Conservation (phyloP, 768 basidiomycete species). For the Boletus vinaceobasis region DNA sequence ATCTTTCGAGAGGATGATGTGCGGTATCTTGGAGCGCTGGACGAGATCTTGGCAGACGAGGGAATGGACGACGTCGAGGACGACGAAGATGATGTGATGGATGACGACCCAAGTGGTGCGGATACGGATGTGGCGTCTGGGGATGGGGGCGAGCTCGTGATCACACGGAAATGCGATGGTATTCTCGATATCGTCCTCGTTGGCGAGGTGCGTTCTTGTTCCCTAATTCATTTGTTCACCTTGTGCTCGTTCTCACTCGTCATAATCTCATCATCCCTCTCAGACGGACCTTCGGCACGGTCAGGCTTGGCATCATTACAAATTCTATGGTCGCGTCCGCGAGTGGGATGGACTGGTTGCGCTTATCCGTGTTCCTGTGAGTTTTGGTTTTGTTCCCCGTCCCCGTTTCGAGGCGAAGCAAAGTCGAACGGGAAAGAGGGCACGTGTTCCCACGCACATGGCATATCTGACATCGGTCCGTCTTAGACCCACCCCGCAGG, state of each 20-base stretch:
- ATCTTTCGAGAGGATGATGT: conserved; percentile 27
- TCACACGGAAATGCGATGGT: conserved; percentile 44
- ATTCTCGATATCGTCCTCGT: conserved; percentile 59
- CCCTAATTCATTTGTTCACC: background rate
- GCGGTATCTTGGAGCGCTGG: conserved; percentile 17
- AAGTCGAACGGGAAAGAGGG: background rate
- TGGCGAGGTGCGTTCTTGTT: conserved; percentile 45
- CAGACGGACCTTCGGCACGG: conserved; percentile 50
- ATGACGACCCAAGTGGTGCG: conserved; percentile 24
- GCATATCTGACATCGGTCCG: conserved; percentile 5
- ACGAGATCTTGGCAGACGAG: conserved; percentile 10
- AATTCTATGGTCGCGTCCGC: conserved; percentile 51
- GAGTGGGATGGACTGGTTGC: conserved; percentile 60
- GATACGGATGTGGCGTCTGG: conserved; percentile 26
- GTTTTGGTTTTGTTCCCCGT: conserved; percentile 3
- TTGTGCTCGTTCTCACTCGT: background rate
- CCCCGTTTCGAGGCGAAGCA: background rate
- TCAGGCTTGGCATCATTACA: conserved; percentile 46
- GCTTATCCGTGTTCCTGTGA: conserved; percentile 42
- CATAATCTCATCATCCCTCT: background rate
- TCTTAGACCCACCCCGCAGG: conserved; percentile 5
- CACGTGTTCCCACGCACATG: background rate
- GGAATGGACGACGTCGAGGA: conserved; percentile 24
- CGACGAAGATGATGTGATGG: conserved; percentile 26
- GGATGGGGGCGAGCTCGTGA: conserved; percentile 21